Base-by-base conservation (phyloP, 1,284 basidiomycete species). In the Cryptococcus sp. region DNA sequence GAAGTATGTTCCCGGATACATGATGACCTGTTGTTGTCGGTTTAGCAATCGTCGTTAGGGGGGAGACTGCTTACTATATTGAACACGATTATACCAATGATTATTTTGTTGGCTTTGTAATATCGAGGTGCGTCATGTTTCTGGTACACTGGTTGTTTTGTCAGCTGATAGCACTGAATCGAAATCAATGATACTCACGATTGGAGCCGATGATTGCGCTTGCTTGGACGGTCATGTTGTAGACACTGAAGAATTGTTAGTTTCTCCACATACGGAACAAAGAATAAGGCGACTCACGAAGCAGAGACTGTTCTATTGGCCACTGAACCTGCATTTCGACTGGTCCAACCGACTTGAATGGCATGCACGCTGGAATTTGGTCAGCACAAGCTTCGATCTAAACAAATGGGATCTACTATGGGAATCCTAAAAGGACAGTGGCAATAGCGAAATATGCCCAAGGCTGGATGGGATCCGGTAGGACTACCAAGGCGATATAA, bases 141-240 rank as follows among this genome's bases (percentile, higher is more conserved):
- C n/a, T 55, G 52, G 45, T 64, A 61, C 5, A 64, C 56, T 52
- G 35, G 7, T 23, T 30, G 23, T 10, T 31, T n/a, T 30, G 33
- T n/a, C 8, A 36, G 34, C 49, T n/a, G 10, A 41, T n/a, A 31
- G 13, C 23, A 46, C 30, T n/a, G 7, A 46, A 10, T 8, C 8
- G 11, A 5, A 15, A n/a, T 11, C 11, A 49, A 11, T 11, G 52
- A 32, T 37, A 38, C 51, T 49, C 11, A 56, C 61, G 47, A 38
- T 71, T 71, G n/a, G 64, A 55, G 5, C 67, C 67, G n/a, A 68
- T 65, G 51, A 71, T 64, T 5, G 61, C 61, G 14, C 55, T 58
- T 5, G 58, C 55, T 55, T 71, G 68, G 8, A 71, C 68, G 14
- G 52, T 44, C 64, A 71, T 71, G 53, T 71, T 71, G 58, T 71